phyloP scores from a whole-genome alignment of 345 rosid genomes.

The Aquilaria yunnanensis region DNA sequence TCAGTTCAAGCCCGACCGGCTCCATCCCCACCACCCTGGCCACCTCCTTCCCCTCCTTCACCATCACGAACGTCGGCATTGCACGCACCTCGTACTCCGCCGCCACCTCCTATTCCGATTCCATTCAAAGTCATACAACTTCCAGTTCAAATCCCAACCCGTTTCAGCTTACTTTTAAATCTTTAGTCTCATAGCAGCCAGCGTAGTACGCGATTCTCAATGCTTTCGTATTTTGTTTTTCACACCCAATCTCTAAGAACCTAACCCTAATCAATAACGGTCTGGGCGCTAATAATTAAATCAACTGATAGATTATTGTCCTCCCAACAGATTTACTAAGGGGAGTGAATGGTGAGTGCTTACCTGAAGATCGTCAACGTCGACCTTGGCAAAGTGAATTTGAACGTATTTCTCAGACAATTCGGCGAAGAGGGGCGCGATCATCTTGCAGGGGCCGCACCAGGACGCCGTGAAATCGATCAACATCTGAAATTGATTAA shows the following conservation, averaged over 20 bases:
- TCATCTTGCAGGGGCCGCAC: slow-evolving; percentile 83
- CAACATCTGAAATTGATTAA: slow-evolving; percentile 35
- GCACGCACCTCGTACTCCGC: slow-evolving; percentile 61
- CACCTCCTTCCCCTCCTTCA: slow-evolving; percentile 67
- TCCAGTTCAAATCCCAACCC: no score
- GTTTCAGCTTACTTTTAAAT: no score
- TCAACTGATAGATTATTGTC: no score
- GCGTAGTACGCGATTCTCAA: no score
- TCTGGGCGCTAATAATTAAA: no score
- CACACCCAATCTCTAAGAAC: no score
- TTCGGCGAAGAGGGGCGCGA: slow-evolving; percentile 46
- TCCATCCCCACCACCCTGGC: slow-evolving; percentile 58
- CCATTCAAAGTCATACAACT: no score
- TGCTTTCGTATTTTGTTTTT: no score
- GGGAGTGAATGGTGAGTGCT: slow-evolving; percentile 6
- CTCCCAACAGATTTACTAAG: background rate
- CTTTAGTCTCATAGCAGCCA: no score
- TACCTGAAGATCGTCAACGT: slow-evolving; percentile 80
- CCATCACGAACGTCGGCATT: slow-evolving; percentile 62
- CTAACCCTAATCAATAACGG: no score
- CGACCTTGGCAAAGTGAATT: slow-evolving; percentile 69
- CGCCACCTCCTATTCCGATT: slow-evolving; percentile 43
- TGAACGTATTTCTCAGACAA: slow-evolving; percentile 45
- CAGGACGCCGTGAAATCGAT: slow-evolving; percentile 75
- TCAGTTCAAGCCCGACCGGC: slow-evolving; percentile 53